Evolutionary conservation across 2,329 filamentous ascomycete species (phyloP).

Genomic region (Nigrospora osmanthi): DNA sequence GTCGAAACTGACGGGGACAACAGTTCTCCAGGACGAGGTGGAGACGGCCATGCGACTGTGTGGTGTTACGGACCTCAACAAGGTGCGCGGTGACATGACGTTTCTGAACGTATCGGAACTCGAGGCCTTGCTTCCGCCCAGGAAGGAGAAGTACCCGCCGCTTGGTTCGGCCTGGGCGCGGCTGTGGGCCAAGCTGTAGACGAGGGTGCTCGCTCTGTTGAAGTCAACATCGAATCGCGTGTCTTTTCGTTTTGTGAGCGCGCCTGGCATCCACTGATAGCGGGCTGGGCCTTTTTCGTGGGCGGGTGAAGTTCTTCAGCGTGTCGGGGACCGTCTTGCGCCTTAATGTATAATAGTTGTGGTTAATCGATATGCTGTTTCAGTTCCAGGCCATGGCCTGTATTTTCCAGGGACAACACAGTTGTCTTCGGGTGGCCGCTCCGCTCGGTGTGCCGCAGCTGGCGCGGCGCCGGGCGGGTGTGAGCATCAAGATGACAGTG

Average conservation of each 20-base stretch:
- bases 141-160: slow-evolving; percentile 1
- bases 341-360: too few species aligned
- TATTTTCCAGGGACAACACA: slow-evolving; percentile 8
- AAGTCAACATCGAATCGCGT: too few species aligned
- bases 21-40: slow-evolving; percentile 49
- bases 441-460: slow-evolving; percentile 8
- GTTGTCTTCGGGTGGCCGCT: slow-evolving; percentile 9
- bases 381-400: slow-evolving; percentile 9
- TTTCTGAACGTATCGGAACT: slow-evolving; percentile 4
- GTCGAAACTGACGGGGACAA: slow-evolving; percentile 4
- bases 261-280: too few species aligned
- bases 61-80: slow-evolving; percentile 52
- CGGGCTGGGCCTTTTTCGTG: too few species aligned
- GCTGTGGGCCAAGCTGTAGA: slow-evolving; percentile 1
- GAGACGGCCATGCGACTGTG: slow-evolving; percentile 60
- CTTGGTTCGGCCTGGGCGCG: background rate
- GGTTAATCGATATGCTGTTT: background rate
- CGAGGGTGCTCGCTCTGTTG: too few species aligned
- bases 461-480: too few species aligned
- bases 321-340: too few species aligned
- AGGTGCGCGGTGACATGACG: slow-evolving; percentile 26
- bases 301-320: too few species aligned
- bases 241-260: too few species aligned
- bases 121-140: background rate
- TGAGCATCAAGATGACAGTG: slow-evolving; percentile 10